Percentiles rank a stretch among this genome's conserved stretches.
phyloP scores from a whole-genome alignment of 2,329 filamentous ascomycete species.

The Xylariaceae sp. region DNA sequence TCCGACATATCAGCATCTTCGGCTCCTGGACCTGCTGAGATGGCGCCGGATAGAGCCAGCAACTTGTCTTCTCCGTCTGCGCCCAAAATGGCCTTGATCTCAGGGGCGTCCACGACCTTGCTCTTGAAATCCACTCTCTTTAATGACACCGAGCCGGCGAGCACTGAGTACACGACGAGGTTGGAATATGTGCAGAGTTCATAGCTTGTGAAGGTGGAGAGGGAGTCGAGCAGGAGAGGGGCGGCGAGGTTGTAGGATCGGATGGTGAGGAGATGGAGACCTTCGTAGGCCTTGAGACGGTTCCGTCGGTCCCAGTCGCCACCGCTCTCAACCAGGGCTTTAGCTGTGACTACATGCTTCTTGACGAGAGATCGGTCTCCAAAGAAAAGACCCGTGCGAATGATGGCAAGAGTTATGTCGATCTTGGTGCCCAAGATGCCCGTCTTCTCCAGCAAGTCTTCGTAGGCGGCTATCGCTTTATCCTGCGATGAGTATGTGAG shows the following conservation, averaged over 20 bases:
- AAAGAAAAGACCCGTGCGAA: constrained; percentile 93
- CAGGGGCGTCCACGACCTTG: constrained; percentile 96
- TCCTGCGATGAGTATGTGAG: constrained; percentile 57
- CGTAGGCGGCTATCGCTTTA: constrained; percentile 88
- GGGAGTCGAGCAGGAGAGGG: constrained; percentile 89
- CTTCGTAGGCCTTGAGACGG: constrained; percentile 97
- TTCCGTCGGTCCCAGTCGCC: constrained; percentile 99
- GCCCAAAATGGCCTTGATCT: constrained; percentile 96
- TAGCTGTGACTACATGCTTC: constrained; percentile 89
- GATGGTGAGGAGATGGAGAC: constrained; percentile 86
- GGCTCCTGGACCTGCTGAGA: constrained; percentile 77
- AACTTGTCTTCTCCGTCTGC: constrained; percentile 80
- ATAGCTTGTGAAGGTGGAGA: constrained; percentile 98
- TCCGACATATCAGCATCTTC: constrained; percentile 73
- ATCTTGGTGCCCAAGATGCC: constrained; percentile 95
- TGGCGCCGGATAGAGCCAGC: constrained; percentile 73
- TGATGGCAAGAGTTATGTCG: constrained; percentile 92
- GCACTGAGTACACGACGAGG: constrained; percentile 91
- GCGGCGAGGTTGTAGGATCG: constrained; percentile 88
- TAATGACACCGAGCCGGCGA: constrained; percentile 89
- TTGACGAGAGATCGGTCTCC: constrained; percentile 89
- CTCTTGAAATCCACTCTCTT: constrained; percentile 99
- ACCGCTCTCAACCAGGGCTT: constrained; percentile 85
- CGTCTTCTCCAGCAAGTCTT: constrained; percentile 95
- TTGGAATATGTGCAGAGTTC: constrained; percentile 96